Evolutionary conservation across 2,329 filamentous ascomycete genomes (phyloP), one percentile per base, ranked within the genome.

Genomic region (Sclerotinia trifoliorum): DNA sequence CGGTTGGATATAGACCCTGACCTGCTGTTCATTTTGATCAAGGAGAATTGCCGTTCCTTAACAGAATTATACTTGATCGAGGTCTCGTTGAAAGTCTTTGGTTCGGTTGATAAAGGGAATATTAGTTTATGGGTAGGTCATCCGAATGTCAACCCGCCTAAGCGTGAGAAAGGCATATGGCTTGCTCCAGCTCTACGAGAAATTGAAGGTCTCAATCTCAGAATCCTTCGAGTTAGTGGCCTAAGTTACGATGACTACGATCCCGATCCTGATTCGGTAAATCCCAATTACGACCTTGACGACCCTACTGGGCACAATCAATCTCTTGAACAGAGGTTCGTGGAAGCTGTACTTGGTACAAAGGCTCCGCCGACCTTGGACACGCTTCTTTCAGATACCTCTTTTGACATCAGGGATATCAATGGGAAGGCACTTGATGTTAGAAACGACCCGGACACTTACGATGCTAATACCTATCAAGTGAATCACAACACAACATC

Each of bases 211-310:
- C 68, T 78, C 24, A 70, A 74, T 13, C 65, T 78, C 11, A 68
- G 72, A 19, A 67, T 78, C 26, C 66, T 78, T 8, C 63, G 75
- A 63, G 77, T 73, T 13, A 77, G 75, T 1, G 73, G 73, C 11
- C 69, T 78, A n/a, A 75, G 76, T 66, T 78, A 78, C 63, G 76
- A 77, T 70, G 76, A 77, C 60, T 77, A 73, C 56, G 69, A 73
- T 35, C 71, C 73, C 1, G 63, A 71, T 24, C 57, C 61, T 39
- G 56, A 68, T 29, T 68, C 67, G 3, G 39, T 56, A 55, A 58
- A 70, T 57, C 70, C 72, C 2, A 68, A 73, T 29, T 78, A 75
- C 63, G 77, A 78, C 63, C 69, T 76, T 39, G 58, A 56, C 35
- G 76, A 78, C 52, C 73, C 74, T 29, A 69, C 69, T 3, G 70